Base-by-base conservation (phyloP, 1,284 basidiomycete genomes). In the Trametes sp. region DNA sequence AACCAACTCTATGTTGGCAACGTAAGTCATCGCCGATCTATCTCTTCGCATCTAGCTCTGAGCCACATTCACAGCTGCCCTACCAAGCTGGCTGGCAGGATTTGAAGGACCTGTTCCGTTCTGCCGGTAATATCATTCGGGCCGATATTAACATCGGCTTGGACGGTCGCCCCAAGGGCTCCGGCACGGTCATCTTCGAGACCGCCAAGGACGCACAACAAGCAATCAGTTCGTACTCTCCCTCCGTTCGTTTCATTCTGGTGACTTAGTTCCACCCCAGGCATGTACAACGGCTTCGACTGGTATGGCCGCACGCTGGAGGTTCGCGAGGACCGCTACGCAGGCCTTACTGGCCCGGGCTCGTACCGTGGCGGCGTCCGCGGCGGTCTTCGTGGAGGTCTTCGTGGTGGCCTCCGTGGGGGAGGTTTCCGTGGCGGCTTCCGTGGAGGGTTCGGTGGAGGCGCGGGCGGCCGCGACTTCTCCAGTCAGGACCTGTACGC, bases 11-110 rank as follows among this genome's bases (percentile, higher is more conserved):
- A 96, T 68, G 89, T 98, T 70, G 93, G 93, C 59, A 97, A 97
- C 75, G 94, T 96, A 70, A 73, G 89, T 80, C 14, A 11, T 6
- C 44, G 9, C 1, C 14, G 1, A 1, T 8, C 21, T 3, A 2
- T 19, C n/a, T 10, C 19, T 31, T 19, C 31, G 5, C 8, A 16
- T 14, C 9, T 7, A 16, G 14, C 29, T 19, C 42, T 33, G 3
- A 52, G 2, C 4, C 4, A 36, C n/a, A 1, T 35, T 56, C 59
- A 9, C 70, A 98, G 95, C 78, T 98, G 24, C 97, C 96, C 0
- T 94, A 94, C 73, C 94, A 96, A 78, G 95, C 95, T 33, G 95
- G 95, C 42, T 99, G 97, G 97, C 97, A 99, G 77, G 97, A 99
- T 75, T 83, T 99, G 62, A 99, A 98, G 76, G 96, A 98, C 76